Conservation (phyloP, 176 grass and related monocot species). For the Aegilops sharonensis region DNA sequence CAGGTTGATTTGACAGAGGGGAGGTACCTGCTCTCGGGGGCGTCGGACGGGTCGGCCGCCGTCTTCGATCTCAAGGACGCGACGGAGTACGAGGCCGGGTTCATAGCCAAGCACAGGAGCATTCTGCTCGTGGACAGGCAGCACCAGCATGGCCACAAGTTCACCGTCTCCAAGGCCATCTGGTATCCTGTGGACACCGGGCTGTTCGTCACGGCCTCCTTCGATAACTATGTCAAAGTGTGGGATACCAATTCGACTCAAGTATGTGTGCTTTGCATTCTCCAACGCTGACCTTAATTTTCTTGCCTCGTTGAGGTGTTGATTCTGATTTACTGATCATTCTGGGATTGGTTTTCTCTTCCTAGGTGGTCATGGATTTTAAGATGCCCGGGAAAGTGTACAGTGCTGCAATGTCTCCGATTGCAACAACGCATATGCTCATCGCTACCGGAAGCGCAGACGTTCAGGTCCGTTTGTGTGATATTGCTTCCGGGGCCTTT, state of each 20-base stretch:
- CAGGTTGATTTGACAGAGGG: constrained; percentile 90
- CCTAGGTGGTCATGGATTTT: constrained; percentile 86
- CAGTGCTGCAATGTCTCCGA: constrained; percentile 62
- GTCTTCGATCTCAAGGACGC: constrained; percentile 69
- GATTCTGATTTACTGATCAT: background rate
- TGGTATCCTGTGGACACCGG: constrained; percentile 97
- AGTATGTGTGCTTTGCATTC: constrained; percentile 20
- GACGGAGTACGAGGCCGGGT: constrained; percentile 40
- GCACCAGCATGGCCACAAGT: constrained; percentile 69
- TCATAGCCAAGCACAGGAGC: constrained; percentile 71
- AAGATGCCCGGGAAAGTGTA: constrained; percentile 97
- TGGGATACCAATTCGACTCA: constrained; percentile 95
- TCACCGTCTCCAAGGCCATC: constrained; percentile 57
- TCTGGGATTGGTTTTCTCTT: constrained; percentile 19
- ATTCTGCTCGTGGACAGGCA: constrained; percentile 78
- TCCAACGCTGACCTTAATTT: background rate
- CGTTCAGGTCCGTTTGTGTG: constrained; percentile 89
- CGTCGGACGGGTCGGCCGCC: constrained; percentile 75
- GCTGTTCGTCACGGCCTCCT: constrained; percentile 79
- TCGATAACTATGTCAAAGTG: constrained; percentile 83
- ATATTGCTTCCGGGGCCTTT: constrained; percentile 91
- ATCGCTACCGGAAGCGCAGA: constrained; percentile 83
- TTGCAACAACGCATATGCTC: constrained; percentile 80
- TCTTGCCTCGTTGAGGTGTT: background rate
- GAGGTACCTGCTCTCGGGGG: constrained; percentile 80